These are phyloP conservation scores for Rheum nobile DNA, from an alignment of 148 eudicot genomes.

Conservation along the genomic window DNA sequence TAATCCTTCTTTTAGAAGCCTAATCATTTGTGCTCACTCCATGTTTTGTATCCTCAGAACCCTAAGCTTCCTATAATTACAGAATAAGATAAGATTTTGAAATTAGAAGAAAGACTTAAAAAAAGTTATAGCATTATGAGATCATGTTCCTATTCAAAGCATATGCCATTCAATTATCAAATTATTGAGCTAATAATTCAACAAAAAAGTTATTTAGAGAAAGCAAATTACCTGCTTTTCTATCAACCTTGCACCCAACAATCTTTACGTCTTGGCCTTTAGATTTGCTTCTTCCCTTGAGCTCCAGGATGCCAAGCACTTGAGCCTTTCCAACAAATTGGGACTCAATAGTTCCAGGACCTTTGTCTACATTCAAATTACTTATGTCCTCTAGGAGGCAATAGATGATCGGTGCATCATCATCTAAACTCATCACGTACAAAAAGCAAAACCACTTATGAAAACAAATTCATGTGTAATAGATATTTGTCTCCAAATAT, in stretches of 20 bases:
- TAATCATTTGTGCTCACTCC: no score
- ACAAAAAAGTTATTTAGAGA: no score
- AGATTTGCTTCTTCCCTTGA: conserved; percentile 70
- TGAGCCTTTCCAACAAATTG: conserved; percentile 83
- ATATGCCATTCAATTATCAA: no score
- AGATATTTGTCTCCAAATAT: background rate
- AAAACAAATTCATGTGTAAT: background rate
- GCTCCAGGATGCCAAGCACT: conserved; percentile 61
- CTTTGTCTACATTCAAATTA: conserved; percentile 64
- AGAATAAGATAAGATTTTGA: no score
- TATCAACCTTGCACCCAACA: conserved; percentile 75
- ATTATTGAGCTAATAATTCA: no score
- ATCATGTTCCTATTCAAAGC: no score
- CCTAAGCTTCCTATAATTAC: no score
- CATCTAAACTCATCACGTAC: conserved; percentile 37
- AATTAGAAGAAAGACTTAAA: no score
- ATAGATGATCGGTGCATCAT: conserved; percentile 68
- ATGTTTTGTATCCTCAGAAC: no score
- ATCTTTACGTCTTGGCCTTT: conserved; percentile 72
- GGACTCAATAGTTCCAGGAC: conserved; percentile 79
- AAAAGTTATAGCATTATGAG: no score
- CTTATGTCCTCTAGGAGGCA: conserved; percentile 84
- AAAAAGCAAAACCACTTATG: background rate
- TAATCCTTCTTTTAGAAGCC: no score
- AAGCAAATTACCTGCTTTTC: no score